Base-by-base conservation (phyloP, 2,329 filamentous ascomycete genomes). In the Aspergillus transmontanensis region DNA sequence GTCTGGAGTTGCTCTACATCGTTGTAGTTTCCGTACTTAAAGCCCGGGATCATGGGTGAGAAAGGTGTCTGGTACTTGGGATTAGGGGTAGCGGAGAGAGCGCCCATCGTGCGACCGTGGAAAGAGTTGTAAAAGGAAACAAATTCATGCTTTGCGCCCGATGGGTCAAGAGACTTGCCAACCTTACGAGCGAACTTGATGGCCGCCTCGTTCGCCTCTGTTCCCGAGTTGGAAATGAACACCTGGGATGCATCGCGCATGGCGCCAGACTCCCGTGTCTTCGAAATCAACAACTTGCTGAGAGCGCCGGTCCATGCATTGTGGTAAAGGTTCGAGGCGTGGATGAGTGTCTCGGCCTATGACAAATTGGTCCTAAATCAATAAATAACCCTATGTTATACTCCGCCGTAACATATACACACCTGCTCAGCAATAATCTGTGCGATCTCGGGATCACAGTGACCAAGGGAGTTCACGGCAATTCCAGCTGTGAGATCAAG, bases 31-130 rank as follows among this genome's bases (percentile, higher is more conserved):
- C 93, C 94, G 74, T 95, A 93, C 74, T 83, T 88, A 82, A 97
- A 98, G 2, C 95, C 95, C 0, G 95, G 94, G 1, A 99, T 83
- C 94, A 99, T 97, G 43, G 95, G 95, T 16, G 92, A 85, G 75
- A 99, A 99, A 0, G 95, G 95, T 70, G 90, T 87, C 81, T 99
- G 95, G 80, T 99, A 99, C 79, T 99, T 99, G 21, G 93, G 92
- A 81, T 98, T 99, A 55, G 94, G 95, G 6, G 95, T 99, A 12
- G 95, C 95, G n/a, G 92, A 96, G 51, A 99, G 82, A 62, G 90
- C 89, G 58, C 95, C 95, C 92, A 98, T 96, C 19, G 95, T 98
- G 63, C 95, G 90, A 71, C 95, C 95, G 79, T 99, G 95, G 85
- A 99, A 99, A 45, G 92, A 94, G 71, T 90, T 90, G 71, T 92